A percentile compares a stretch with the other conserved stretches of the same genome.
Evolutionary conservation across 2,329 filamentous ascomycete genomes (phyloP).

Genomic region (Lecanicillium sp.): DNA sequence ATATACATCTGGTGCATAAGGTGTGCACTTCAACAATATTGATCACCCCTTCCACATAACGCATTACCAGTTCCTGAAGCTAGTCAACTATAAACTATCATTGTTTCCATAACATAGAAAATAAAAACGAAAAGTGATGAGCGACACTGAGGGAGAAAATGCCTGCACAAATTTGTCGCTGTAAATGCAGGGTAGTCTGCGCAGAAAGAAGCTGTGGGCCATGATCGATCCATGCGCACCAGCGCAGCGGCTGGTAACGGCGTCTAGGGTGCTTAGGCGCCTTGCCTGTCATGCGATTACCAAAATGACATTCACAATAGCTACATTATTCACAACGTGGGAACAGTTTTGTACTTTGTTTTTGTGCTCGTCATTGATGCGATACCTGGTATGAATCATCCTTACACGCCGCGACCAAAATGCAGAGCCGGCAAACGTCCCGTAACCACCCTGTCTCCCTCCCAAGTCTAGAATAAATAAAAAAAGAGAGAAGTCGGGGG

Average conservation of each 20-base stretch:
- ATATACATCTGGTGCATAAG: no score
- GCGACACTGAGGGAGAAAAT: no score
- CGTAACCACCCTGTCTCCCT: conserved; percentile 27
- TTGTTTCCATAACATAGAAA: no score
- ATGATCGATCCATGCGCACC: background rate
- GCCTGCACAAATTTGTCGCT: no score
- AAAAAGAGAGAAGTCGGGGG: background rate
- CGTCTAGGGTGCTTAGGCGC: no score
- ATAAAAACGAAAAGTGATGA: no score
- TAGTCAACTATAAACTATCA: no score
- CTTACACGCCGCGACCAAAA: conserved; percentile 49
- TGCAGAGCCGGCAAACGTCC: conserved; percentile 44
- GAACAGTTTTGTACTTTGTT: conserved; percentile 19
- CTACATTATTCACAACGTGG: conserved; percentile 21
- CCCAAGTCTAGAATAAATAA: conserved; percentile 6
- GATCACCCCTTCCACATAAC: no score
- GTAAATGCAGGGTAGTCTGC: background rate
- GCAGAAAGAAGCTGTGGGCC: background rate
- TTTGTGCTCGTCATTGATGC: conserved; percentile 39
- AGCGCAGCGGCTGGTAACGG: no score
- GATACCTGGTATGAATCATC: conserved; percentile 47
- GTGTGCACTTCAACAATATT: no score
- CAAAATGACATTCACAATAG: background rate
- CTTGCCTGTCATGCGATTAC: no score
- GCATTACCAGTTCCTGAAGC: no score